Conservation (phyloP, 1,284 basidiomycete species). For the Cutaneotrichosporon spelunceum region DNA sequence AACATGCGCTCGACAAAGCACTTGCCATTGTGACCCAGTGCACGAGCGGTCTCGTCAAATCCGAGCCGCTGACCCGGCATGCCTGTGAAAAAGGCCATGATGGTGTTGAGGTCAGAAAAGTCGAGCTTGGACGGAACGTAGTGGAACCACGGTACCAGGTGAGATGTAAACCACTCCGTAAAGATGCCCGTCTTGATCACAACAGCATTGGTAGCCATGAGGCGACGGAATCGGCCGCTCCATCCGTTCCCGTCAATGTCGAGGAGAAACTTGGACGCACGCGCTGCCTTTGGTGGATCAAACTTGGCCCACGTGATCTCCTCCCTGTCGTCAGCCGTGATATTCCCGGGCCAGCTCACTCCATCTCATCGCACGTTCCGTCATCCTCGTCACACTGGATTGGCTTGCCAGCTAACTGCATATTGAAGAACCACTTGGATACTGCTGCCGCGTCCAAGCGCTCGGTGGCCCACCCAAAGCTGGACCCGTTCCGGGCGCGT, state of each 20-base stretch:
- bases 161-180: conserved; percentile 50
- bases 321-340: conserved; percentile 22
- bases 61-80: conserved; percentile 40
- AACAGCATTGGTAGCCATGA: conserved; percentile 53
- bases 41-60: conserved; percentile 50
- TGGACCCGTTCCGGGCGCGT: conserved; percentile 18
- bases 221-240: conserved; percentile 45
- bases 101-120: conserved; percentile 48
- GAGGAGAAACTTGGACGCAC: conserved; percentile 24
- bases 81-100: conserved; percentile 50
- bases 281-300: conserved; percentile 19
- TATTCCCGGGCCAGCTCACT: neutral
- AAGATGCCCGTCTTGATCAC: conserved; percentile 54
- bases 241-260: conserved; percentile 54
- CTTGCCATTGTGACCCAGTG: conserved; percentile 48
- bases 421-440: conserved; percentile 43
- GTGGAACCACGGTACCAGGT: conserved; percentile 52
- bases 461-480: conserved; percentile 17
- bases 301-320: conserved; percentile 41
- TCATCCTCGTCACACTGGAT: conserved; percentile 47
- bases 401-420: conserved; percentile 40
- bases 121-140: conserved; percentile 50
- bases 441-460: conserved; percentile 20
- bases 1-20: conserved; percentile 50
- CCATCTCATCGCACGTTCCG: conserved; percentile 50